Evolutionary conservation across 139 green algal genomes (phyloP).

Genomic region (Tetraselmis striata): DNA sequence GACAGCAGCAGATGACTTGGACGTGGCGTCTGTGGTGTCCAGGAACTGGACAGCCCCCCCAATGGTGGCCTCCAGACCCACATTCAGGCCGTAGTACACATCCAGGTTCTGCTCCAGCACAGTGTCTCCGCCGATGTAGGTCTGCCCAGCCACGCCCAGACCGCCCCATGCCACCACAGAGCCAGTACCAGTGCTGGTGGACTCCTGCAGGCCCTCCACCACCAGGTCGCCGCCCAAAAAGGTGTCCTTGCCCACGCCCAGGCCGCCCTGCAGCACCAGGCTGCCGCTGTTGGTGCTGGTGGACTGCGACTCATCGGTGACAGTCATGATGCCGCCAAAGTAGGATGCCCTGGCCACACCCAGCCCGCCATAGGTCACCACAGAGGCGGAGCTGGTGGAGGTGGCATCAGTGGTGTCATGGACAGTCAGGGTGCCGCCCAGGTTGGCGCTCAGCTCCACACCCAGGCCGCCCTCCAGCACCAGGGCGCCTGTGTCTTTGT

Average conservation of each 20-base stretch:
- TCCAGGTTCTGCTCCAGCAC: background rate
- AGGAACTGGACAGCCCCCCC: background rate
- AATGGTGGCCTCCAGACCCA: background rate
- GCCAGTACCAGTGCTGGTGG: background rate
- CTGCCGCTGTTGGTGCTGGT: background rate
- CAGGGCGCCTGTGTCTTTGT: background rate
- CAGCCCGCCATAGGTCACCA: background rate
- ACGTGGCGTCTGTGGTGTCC: background rate
- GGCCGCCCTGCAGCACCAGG: background rate
- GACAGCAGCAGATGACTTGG: background rate
- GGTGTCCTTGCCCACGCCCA: background rate
- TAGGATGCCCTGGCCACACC: background rate
- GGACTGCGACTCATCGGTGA: background rate
- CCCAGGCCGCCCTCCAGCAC: background rate
- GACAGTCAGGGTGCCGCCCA: background rate
- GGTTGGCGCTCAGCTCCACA: background rate
- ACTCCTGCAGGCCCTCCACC: background rate
- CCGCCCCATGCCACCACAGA: background rate
- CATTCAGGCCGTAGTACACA: background rate
- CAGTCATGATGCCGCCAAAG: background rate
- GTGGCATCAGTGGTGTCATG: background rate
- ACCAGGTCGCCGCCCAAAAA: background rate
- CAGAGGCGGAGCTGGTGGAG: background rate
- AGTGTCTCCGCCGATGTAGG: background rate
- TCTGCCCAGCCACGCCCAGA: background rate